Conservation (phyloP, 495 filamentous ascomycete genomes). For the Penicillium cataractarum region DNA sequence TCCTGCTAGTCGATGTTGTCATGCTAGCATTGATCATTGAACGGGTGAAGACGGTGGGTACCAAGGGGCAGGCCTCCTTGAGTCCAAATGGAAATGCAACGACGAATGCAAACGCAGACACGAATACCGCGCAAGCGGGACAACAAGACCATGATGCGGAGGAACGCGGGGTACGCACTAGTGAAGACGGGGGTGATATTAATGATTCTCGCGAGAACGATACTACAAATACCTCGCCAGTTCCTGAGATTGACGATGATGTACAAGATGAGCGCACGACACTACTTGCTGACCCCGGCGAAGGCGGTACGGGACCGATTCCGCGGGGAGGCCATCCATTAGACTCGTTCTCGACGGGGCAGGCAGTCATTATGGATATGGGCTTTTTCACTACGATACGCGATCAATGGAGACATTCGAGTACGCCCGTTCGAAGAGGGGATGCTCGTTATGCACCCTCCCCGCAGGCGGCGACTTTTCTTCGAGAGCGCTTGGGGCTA, state of each 20-base stretch:
- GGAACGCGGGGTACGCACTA: constrained; percentile 68
- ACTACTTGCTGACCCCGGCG: constrained; percentile 48
- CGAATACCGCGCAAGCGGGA: constrained; percentile 18
- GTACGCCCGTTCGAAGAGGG: constrained; percentile 19
- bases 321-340: constrained; percentile 50
- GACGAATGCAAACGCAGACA: constrained; percentile 13
- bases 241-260: constrained; percentile 26
- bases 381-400: constrained; percentile 67
- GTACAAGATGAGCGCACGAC: constrained; percentile 49
- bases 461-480: constrained; percentile 45
- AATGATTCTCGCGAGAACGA: constrained; percentile 19
- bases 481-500: constrained; percentile 48
- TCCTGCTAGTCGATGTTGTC: constrained; percentile 70
- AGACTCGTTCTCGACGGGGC: constrained; percentile 68
- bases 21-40: constrained; percentile 76
- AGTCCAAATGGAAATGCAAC: not conserved
- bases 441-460: constrained; percentile 32
- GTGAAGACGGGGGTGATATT: constrained; percentile 29
- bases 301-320: constrained; percentile 29
- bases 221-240: constrained; percentile 13
- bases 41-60: constrained; percentile 55
- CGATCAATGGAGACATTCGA: constrained; percentile 59
- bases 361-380: constrained; percentile 69
- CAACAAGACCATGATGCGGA: constrained; percentile 78
- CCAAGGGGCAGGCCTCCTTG: constrained; percentile 14